Conservation (phyloP, 768 basidiomycete species). For the Xerocomellus amylosporus region DNA sequence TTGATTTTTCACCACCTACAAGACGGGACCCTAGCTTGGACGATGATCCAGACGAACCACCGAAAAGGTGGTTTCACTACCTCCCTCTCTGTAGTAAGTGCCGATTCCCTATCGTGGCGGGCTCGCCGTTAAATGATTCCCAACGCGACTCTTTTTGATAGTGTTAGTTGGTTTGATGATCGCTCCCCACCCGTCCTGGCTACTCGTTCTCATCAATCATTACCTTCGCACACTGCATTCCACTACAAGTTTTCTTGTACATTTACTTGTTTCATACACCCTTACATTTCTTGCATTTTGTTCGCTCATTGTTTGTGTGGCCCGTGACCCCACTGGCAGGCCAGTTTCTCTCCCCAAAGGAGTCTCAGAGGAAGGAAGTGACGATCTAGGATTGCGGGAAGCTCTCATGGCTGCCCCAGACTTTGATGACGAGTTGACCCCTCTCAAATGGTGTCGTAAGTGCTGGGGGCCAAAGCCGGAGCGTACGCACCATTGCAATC, state of each 20-base stretch:
- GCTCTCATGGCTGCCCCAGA: slow-evolving; percentile 52
- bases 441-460: slow-evolving; percentile 71
- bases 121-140: neutral
- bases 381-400: slow-evolving; percentile 52
- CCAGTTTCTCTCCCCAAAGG: slow-evolving; percentile 39
- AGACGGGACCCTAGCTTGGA: slow-evolving; percentile 16
- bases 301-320: slow-evolving; percentile 69
- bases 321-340: slow-evolving; percentile 77
- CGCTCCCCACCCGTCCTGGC: slow-evolving; percentile 70
- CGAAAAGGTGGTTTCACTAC: slow-evolving; percentile 56
- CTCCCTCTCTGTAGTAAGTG: slow-evolving; percentile 54
- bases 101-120: neutral
- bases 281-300: slow-evolving; percentile 68
- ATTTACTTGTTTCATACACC: slow-evolving; percentile 58
- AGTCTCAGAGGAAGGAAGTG: slow-evolving; percentile 26
- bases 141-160: slow-evolving; percentile 20
- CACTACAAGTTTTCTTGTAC: slow-evolving; percentile 45
- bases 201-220: slow-evolving; percentile 65
- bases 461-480: slow-evolving; percentile 82
- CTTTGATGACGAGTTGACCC: slow-evolving; percentile 53
- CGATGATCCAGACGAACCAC: slow-evolving; percentile 35
- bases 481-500: slow-evolving; percentile 72
- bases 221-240: slow-evolving; percentile 55
- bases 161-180: slow-evolving; percentile 56
- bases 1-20: slow-evolving; percentile 19